These are phyloP conservation scores for Teunomyces gatunensis DNA, from an alignment of 805 yeast species.

Conservation along the genomic window DNA sequence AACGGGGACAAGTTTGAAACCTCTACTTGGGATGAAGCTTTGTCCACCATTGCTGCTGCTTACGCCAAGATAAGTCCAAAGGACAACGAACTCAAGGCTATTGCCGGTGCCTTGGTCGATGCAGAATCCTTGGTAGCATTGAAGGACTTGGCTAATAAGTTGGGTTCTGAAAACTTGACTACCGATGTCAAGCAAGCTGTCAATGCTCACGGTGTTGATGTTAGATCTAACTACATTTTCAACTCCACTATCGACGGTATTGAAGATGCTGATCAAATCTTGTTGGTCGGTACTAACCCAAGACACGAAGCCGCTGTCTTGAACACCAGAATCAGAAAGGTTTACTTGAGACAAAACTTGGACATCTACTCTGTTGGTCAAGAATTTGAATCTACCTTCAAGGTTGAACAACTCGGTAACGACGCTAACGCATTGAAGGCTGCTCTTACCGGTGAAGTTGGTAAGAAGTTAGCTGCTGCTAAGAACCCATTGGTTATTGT, in stretches of 20 bases:
- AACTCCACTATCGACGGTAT: constrained; percentile 77
- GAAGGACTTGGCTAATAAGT: constrained; percentile 71
- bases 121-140: constrained; percentile 80
- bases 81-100: constrained; percentile 73
- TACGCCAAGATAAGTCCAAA: constrained; percentile 53
- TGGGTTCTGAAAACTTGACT: constrained; percentile 79
- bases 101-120: constrained; percentile 79
- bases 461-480: constrained; percentile 64
- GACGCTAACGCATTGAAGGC: constrained; percentile 52
- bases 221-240: constrained; percentile 77
- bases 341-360: constrained; percentile 67
- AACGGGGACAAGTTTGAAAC: constrained; percentile 65
- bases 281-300: constrained; percentile 83
- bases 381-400: constrained; percentile 73
- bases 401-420: constrained; percentile 60
- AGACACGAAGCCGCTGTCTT: constrained; percentile 88
- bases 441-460: constrained; percentile 67
- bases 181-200: constrained; percentile 63
- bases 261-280: constrained; percentile 78
- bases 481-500: constrained; percentile 73
- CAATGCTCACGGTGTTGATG: constrained; percentile 62
- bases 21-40: constrained; percentile 87
- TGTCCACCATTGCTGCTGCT: constrained; percentile 65
- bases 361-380: constrained; percentile 75
- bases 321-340: constrained; percentile 78